These are phyloP conservation scores for Phaseolus lunatus DNA, from an alignment of 306 rosid species.

Conservation along the genomic window DNA sequence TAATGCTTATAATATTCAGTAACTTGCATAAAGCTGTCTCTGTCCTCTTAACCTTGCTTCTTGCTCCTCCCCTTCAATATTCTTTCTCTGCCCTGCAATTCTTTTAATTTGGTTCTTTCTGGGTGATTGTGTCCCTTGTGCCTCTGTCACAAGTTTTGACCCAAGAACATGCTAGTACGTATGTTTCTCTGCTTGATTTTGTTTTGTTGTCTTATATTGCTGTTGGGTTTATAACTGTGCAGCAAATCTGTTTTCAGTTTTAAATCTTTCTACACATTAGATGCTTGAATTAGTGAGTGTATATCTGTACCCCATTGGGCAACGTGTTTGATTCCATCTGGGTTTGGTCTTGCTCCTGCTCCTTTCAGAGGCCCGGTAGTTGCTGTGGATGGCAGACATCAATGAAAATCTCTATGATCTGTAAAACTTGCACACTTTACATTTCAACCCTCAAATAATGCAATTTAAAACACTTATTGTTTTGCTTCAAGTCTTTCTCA, in stretches of 20 bases:
- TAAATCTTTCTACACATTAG: constrained; percentile 32
- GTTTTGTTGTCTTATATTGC: constrained; percentile 36
- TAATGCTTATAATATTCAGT: constrained; percentile 64
- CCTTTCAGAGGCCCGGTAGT: neutral
- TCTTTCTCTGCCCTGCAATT: constrained; percentile 28
- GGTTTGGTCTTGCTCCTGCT: constrained; percentile 30
- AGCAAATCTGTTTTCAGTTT: constrained; percentile 5
- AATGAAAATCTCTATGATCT: constrained; percentile 34
- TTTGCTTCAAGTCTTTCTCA: constrained; percentile 30
- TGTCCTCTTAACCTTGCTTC: constrained; percentile 43
- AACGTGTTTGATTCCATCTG: constrained; percentile 5
- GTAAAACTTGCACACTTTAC: constrained; percentile 2
- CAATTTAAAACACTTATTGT: neutral
- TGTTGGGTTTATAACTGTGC: constrained; percentile 10
- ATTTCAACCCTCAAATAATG: constrained; percentile 14
- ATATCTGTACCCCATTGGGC: neutral
- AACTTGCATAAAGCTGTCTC: constrained; percentile 49
- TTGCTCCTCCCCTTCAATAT: constrained; percentile 26
- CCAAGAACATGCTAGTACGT: constrained; percentile 95
- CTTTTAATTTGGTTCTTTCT: constrained; percentile 23
- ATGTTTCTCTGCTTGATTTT: constrained; percentile 70
- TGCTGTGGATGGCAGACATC: constrained; percentile 2
- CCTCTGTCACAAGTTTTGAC: constrained; percentile 61
- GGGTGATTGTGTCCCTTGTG: constrained; percentile 42
- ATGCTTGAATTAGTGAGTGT: constrained; percentile 9